Percentiles rank a stretch among this genome's conserved stretches.
These are phyloP conservation scores for Echeveria elegans DNA, from an alignment of 164 flowering plant species.

Conservation along the genomic window DNA sequence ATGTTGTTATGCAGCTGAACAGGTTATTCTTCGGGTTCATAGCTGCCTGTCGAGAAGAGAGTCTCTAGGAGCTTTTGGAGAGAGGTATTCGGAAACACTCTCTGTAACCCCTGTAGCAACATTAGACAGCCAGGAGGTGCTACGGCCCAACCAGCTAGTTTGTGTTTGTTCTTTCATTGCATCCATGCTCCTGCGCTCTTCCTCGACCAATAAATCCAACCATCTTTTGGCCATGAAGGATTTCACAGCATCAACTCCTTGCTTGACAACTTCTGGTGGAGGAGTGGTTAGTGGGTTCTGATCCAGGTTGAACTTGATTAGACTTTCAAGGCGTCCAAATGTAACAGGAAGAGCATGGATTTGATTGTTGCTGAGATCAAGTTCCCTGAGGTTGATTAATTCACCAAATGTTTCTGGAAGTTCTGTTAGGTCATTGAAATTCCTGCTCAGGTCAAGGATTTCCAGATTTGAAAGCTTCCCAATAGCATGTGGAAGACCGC, in stretches of 20 bases:
- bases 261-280: conserved; percentile 49
- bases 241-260: conserved; percentile 79
- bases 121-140: conserved; percentile 65
- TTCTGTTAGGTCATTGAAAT: neutral
- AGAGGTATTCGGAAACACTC: conserved; percentile 36
- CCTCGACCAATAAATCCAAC: conserved; percentile 60
- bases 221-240: conserved; percentile 73
- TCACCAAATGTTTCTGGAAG: neutral
- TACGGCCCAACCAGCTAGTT: conserved; percentile 47
- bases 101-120: conserved; percentile 36
- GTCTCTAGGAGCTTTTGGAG: conserved; percentile 36
- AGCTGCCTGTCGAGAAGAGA: conserved; percentile 67
- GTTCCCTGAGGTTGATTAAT: neutral
- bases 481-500: neutral
- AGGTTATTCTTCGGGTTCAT: no score
- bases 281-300: conserved; percentile 13
- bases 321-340: neutral
- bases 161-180: conserved; percentile 18
- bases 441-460: neutral
- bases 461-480: neutral
- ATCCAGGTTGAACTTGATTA: neutral
- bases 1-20: no score
- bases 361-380: neutral
- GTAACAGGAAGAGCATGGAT: neutral
- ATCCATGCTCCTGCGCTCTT: conserved; percentile 40